These are phyloP conservation scores for Backusella psychrophila DNA, from an alignment of 192 early-diverging fungal species.

Conservation along the genomic window DNA sequence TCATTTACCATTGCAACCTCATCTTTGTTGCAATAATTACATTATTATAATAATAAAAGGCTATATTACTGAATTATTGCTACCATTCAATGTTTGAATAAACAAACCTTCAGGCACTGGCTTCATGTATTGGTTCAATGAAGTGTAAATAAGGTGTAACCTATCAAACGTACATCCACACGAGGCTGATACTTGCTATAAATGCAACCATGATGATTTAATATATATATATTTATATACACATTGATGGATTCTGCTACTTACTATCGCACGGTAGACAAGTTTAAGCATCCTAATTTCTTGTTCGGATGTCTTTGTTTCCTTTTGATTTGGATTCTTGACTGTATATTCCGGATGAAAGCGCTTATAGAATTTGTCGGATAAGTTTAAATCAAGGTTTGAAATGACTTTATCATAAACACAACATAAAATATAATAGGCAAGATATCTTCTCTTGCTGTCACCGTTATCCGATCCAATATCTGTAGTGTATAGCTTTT, in stretches of 20 bases:
- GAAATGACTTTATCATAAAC: slow-evolving; percentile 11
- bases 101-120: neutral
- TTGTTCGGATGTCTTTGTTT: neutral
- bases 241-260: neutral
- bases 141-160: neutral
- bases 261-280: neutral
- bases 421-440: neutral
- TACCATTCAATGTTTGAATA: neutral
- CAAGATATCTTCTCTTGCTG: slow-evolving; percentile 13
- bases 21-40: neutral
- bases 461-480: neutral
- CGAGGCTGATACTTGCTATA: neutral
- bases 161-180: slow-evolving; percentile 11
- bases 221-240: neutral
- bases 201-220: neutral
- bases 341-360: slow-evolving; percentile 22
- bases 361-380: slow-evolving; percentile 8
- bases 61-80: neutral
- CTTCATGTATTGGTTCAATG: neutral
- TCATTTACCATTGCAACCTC: neutral
- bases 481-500: neutral
- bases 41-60: neutral
- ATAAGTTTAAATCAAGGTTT: slow-evolving; percentile 15
- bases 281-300: neutral
- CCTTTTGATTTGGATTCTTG: neutral